A percentile compares a stretch with the other conserved stretches of the same genome.
These are phyloP conservation scores for Annulohypoxylon bovei DNA, from an alignment of 495 filamentous ascomycete genomes.

Conservation along the genomic window DNA sequence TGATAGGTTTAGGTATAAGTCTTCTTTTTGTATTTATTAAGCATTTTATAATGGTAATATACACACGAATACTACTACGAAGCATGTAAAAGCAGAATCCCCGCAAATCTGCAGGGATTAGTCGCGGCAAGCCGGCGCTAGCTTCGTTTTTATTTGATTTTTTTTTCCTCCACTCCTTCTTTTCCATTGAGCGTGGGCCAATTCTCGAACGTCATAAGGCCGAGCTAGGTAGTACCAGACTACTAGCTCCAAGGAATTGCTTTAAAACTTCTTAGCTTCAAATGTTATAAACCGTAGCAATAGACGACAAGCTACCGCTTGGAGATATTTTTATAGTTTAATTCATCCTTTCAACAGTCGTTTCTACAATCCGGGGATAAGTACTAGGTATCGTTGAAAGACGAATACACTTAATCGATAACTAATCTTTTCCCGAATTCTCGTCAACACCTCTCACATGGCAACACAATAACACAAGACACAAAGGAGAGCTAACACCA, in stretches of 20 bases:
- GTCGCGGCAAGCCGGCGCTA: conserved; percentile 13
- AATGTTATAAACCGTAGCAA: not conserved
- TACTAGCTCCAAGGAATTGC: conserved; percentile 15
- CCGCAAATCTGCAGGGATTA: conserved; percentile 20
- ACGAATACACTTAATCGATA: not conserved
- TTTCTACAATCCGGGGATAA: not conserved
- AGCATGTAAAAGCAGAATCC: not conserved
- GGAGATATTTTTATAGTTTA: not conserved
- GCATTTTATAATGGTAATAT: conserved; percentile 1
- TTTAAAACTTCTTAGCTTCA: conserved; percentile 19
- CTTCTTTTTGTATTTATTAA: conserved; percentile 10
- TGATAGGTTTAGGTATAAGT: not conserved
- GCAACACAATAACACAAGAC: conserved; percentile 28
- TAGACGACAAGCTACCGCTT: not conserved
- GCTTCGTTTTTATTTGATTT: conserved; percentile 10
- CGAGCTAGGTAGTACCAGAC: conserved; percentile 12
- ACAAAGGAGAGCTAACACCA: conserved; percentile 7
- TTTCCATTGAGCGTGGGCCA: conserved; percentile 7
- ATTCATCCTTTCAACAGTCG: not conserved
- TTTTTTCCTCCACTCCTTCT: not conserved
- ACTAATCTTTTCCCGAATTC: not conserved
- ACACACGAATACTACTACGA: conserved; percentile 23
- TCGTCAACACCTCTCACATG: conserved; percentile 11
- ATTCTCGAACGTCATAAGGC: conserved; percentile 38
- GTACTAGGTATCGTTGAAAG: not conserved